Base-by-base conservation (phyloP, 2,329 filamentous ascomycete species). In the Phaeosphaeria sp. region DNA sequence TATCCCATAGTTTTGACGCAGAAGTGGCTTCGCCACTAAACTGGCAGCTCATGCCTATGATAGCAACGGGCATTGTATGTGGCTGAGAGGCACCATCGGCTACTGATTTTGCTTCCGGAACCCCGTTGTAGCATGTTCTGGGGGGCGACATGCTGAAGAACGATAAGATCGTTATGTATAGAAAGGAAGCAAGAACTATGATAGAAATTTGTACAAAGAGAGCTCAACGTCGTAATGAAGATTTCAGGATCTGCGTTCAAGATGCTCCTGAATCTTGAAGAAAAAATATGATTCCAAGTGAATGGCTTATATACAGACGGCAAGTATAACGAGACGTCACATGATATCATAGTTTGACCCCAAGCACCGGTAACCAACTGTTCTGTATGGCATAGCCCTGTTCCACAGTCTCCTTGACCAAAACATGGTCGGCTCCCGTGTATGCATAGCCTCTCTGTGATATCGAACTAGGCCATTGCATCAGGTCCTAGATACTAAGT, bases 1-100 rank as follows among this genome's bases (percentile, higher is more conserved):
- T 49, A 11, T 73, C 57, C 76, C 76, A 78, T 22, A 76, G 73
- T 2, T 65, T 62, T 6, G 69, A 63, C 11, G 71, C 69, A 10
- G 60, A 65, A 17, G 20, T 51, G 25, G 66, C 60, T 4, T 55
- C 67, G 42, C 73, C 73, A 17, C 75, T 73, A 30, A 77, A 63
- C 23, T 73, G 65, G 55, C 74, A 60, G 27, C 23, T 44, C 48
- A 55, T 59, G 20, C 56, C 56, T 22, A 59, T 39, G 18, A 59
- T 51, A 23, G 56, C 56, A 43, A 59, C 56, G 1, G 56, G 56
- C 20, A 36, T 36, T 36, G 15, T 20, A 20, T 6, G 17, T 44
- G 30, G 10, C 13, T 36, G 30, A 17, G 9, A 3, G 30, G 10
- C 30, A 36, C 30, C 30, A 11, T 36, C 13, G 30, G 15, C 30